Conservation (phyloP, 371 early-diverging fungal species). For the Mortierella sp. region DNA sequence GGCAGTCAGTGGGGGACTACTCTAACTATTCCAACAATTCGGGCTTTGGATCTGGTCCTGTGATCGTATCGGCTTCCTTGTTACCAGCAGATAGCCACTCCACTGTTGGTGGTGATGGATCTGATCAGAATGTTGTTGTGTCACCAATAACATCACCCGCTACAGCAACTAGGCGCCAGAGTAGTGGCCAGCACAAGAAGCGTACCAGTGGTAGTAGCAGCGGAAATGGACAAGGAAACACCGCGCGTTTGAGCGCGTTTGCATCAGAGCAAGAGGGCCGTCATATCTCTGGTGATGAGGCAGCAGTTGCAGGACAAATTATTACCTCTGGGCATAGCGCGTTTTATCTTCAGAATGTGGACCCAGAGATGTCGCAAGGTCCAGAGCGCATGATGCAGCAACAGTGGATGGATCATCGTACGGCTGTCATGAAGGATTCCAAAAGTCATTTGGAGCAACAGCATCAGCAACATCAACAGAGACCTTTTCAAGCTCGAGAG, state of each 20-base stretch:
- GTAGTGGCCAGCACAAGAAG: conserved; percentile 11
- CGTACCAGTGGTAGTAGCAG: conserved; percentile 1
- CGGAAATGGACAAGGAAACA: conserved; percentile 25
- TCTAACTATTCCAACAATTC: conserved; percentile 42
- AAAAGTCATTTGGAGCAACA: conserved; percentile 27
- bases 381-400: conserved; percentile 26
- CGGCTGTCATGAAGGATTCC: conserved; percentile 41
- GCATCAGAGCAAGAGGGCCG: conserved; percentile 23
- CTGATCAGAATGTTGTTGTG: neutral
- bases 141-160: neutral
- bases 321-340: neutral
- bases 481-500: neutral
- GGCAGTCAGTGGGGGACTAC: conserved; percentile 31
- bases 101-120: no score
- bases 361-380: conserved; percentile 4
- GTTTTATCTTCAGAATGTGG: conserved; percentile 4
- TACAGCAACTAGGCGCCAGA: neutral
- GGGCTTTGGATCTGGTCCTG: conserved; percentile 24
- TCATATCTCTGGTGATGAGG: neutral
- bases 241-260: conserved; percentile 32
- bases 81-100: conserved; percentile 8
- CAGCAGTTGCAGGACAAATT: neutral
- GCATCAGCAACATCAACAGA: conserved; percentile 14
- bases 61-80: conserved; percentile 21
- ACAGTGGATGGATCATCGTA: conserved; percentile 41